phyloP scores from a whole-genome alignment of 2,329 filamentous ascomycete genomes.

The Didymella exigua region DNA sequence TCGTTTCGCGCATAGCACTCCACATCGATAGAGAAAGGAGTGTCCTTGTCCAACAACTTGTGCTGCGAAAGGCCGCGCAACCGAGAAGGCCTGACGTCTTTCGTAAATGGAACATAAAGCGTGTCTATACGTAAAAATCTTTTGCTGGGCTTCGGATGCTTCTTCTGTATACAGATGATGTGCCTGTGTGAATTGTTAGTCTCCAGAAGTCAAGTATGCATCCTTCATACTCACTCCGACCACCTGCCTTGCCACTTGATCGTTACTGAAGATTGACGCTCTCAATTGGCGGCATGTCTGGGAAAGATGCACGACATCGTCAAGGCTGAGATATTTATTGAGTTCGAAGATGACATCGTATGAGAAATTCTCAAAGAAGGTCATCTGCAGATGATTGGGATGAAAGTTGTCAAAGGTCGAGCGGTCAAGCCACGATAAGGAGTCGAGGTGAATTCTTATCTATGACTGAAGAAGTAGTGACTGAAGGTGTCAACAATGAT shows the following conservation, averaged over 20 bases:
- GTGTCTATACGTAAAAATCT: slow-evolving; percentile 54
- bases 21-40: slow-evolving; percentile 66
- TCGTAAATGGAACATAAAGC: slow-evolving; percentile 67
- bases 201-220: not conserved
- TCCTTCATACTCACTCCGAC: slow-evolving; percentile 58
- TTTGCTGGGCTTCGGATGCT: slow-evolving; percentile 46
- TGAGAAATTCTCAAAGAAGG: slow-evolving; percentile 57
- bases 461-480: not conserved
- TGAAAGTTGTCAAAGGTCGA: not conserved
- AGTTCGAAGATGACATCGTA: slow-evolving; percentile 70
- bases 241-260: slow-evolving; percentile 62
- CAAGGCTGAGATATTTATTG: slow-evolving; percentile 59
- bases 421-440: not conserved
- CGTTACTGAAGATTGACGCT: slow-evolving; percentile 56
- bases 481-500: not conserved
- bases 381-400: not conserved
- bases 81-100: slow-evolving; percentile 64
- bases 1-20: slow-evolving; percentile 68
- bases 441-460: too few species aligned
- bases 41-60: slow-evolving; percentile 65
- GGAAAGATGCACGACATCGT: slow-evolving; percentile 64
- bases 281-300: slow-evolving; percentile 59
- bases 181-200: slow-evolving; percentile 38
- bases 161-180: slow-evolving; percentile 53
- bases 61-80: slow-evolving; percentile 66